Conservation (phyloP, 495 filamentous ascomycete species). For the Penicillium riverlandense region DNA sequence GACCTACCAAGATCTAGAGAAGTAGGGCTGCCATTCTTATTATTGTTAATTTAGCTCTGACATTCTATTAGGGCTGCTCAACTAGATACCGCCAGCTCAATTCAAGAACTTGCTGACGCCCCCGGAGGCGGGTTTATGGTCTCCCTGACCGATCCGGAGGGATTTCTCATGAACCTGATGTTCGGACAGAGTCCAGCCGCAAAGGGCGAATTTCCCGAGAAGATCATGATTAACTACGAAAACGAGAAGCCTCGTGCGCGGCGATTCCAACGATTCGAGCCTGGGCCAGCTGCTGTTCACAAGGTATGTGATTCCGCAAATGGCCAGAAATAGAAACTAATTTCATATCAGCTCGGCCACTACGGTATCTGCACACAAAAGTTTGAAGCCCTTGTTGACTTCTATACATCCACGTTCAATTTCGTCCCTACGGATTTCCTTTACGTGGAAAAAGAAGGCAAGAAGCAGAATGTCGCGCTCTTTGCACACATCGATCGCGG, state of each 20-base stretch:
- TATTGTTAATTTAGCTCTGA: not conserved
- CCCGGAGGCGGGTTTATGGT: conserved; percentile 28
- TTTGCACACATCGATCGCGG: conserved; percentile 65
- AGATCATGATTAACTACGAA: conserved; percentile 21
- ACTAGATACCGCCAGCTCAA: conserved; percentile 18
- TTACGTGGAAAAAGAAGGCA: conserved; percentile 13
- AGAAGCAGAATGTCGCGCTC: conserved; percentile 42
- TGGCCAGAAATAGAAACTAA: not conserved
- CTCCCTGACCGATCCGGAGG: conserved; percentile 28
- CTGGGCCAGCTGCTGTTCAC: conserved; percentile 61
- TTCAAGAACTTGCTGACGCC: conserved; percentile 17
- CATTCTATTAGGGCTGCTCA: conserved; percentile 12
- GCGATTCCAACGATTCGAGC: conserved; percentile 29
- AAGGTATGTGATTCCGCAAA: conserved; percentile 28
- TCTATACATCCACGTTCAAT: conserved; percentile 64
- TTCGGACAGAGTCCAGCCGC: conserved; percentile 17
- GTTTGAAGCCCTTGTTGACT: conserved; percentile 49
- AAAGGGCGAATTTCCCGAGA: conserved; percentile 11
- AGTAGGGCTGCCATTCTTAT: conserved; percentile 3
- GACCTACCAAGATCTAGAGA: conserved; percentile 47
- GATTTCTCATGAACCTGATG: conserved; percentile 26
- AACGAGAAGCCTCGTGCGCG: conserved; percentile 21
- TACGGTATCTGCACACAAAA: conserved; percentile 58
- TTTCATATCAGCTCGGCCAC: conserved; percentile 48
- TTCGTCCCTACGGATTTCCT: conserved; percentile 44